Conservation (phyloP, 140 eudicot genomes). For the Ambrosia hybrid region DNA sequence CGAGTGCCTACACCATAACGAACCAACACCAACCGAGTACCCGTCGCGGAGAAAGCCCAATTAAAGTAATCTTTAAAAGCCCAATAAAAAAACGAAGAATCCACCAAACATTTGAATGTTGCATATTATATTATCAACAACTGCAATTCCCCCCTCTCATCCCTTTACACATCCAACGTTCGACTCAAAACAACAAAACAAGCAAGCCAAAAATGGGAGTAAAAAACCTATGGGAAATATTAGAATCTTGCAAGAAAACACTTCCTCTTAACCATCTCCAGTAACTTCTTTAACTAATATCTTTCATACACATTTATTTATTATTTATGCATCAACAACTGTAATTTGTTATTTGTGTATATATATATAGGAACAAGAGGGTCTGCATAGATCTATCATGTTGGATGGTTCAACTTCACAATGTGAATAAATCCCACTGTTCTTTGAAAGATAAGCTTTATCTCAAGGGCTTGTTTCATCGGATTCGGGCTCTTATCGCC, state of each 20-base stretch:
- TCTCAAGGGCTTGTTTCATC: conserved; percentile 87
- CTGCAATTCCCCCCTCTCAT: not conserved
- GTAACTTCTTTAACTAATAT: conserved; percentile 32
- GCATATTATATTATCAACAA: not conserved
- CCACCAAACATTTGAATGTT: conserved; percentile 4
- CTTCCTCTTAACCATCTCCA: conserved; percentile 85
- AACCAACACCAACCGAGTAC: no score
- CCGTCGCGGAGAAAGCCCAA: no score
- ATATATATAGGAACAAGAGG: conserved; percentile 71
- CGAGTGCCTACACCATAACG: no score
- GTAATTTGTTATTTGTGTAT: not conserved
- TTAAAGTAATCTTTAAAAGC: no score
- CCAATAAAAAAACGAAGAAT: no score
- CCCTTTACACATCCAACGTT: conserved; percentile 30
- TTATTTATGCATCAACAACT: not conserved
- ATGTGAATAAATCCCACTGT: conserved; percentile 63
- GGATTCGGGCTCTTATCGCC: conserved; percentile 86
- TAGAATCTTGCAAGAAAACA: conserved; percentile 95
- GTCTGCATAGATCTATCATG: conserved; percentile 93
- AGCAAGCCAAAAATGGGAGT: conserved; percentile 59
- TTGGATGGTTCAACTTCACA: conserved; percentile 93
- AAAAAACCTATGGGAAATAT: conserved; percentile 80
- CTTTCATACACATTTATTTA: not conserved
- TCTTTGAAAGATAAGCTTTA: conserved; percentile 66
- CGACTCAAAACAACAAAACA: conserved; percentile 10